Evolutionary conservation across 495 filamentous ascomycete genomes (phyloP), one percentile per base, ranked within the genome.

Genomic region (Corynascus novoguineensis): DNA sequence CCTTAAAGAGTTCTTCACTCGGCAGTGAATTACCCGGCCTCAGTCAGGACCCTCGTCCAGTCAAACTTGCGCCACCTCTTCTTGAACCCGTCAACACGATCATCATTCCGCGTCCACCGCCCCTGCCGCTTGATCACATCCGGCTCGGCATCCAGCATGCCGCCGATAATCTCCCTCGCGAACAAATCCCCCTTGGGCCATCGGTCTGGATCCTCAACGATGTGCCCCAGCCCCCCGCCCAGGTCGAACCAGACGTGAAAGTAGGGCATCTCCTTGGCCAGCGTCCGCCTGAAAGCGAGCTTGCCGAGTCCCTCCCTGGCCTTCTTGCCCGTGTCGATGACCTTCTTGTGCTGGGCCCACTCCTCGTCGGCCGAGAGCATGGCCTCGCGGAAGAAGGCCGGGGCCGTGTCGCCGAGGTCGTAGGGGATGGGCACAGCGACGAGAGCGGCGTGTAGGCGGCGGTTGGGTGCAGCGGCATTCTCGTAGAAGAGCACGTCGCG

Each of bases 241-340:
- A 98, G 71, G 57, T 84, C 81, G 67, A 97, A 97, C 91, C 91
- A 98, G 15, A 90, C 92, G 61, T 98, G 93, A 71, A 98, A 97
- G 68, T 98, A 98, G 24, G 93, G 93, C 91, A 96, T 95, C 74
- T 98, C 93, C 75, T 95, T 97, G 24, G 86, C 89, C 31, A 98
- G 71, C 3, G 81, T 85, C 45, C 84, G 78, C 3, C 93, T 81
- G 71, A 98, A 97, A 42, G 93, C 91, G 55, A 76, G 67, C 68
- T 88, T 87, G 0, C 95, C 95, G 34, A 89, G 64, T 1, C 89
- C 85, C 49, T 83, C 84, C 49, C 71, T 62, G 5, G 86, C 78
- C 64, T 83, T 83, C 42, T 80, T 77, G 12, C 88, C 82, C 0
- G 93, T 97, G 67, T 97, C 91, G 50, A 97, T 95, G 58, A 97